These are phyloP conservation scores for Centaurea solstitialis DNA, from an alignment of 129 eudicot species.

Conservation along the genomic window DNA sequence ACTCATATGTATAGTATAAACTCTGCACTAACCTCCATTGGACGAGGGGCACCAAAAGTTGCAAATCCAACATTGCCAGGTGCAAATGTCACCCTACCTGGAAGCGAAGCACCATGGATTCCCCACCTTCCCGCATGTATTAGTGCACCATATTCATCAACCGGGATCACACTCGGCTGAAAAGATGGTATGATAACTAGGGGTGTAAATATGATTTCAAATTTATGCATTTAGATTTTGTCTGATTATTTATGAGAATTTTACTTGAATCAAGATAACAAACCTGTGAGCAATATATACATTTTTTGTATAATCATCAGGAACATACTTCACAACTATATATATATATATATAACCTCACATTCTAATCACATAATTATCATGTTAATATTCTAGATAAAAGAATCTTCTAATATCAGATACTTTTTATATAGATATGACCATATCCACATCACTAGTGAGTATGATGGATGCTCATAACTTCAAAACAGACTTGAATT, in stretches of 20 bases:
- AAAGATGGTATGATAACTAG: constrained; percentile 1
- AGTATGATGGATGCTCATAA: neutral
- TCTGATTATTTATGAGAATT: neutral
- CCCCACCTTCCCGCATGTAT: constrained; percentile 96
- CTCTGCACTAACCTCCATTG: constrained; percentile 75
- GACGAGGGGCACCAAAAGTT: constrained; percentile 98
- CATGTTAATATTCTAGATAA: neutral
- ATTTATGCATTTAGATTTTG: neutral
- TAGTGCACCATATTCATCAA: constrained; percentile 89
- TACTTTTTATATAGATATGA: too few species aligned
- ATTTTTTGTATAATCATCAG: neutral
- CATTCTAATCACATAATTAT: neutral
- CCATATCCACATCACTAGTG: neutral
- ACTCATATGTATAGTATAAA: neutral
- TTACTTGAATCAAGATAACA: neutral
- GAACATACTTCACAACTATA: neutral
- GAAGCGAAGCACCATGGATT: constrained; percentile 83
- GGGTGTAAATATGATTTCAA: neutral
- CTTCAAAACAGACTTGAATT: neutral
- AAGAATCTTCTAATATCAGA: neutral
- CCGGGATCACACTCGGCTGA: constrained; percentile 67
- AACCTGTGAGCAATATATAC: constrained; percentile 1
- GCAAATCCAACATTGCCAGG: constrained; percentile 96
- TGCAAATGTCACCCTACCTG: constrained; percentile 93
- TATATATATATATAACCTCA: neutral